Percentiles rank a stretch among this genome's conserved stretches.
These are phyloP conservation scores for Pisolithus microcarpus DNA, from an alignment of 768 basidiomycete genomes.

Conservation along the genomic window DNA sequence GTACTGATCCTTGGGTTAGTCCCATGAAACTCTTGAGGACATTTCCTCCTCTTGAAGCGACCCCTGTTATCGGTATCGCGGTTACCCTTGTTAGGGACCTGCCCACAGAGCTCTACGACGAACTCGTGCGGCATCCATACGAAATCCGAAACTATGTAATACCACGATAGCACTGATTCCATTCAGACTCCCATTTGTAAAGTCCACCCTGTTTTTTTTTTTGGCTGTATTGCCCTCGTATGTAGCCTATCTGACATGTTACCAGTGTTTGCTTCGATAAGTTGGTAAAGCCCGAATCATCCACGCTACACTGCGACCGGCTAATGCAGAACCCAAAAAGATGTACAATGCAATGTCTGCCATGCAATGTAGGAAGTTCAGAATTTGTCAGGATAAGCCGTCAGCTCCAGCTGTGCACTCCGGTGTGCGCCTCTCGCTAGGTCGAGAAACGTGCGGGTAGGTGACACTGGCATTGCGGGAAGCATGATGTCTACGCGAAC, in stretches of 20 bases:
- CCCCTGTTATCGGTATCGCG: constrained; percentile 85
- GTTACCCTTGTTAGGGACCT: constrained; percentile 92
- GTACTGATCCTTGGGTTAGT: constrained; percentile 33
- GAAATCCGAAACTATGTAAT: constrained; percentile 32
- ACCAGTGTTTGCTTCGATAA: too few species aligned
- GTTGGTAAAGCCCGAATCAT: too few species aligned
- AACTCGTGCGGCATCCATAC: constrained; percentile 83
- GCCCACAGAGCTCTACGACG: constrained; percentile 79
- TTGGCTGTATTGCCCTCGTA: constrained; percentile 3
- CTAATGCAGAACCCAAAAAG: too few species aligned
- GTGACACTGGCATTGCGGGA: too few species aligned
- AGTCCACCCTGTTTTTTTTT: constrained; percentile 1
- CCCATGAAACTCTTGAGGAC: constrained; percentile 93
- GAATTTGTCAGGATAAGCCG: too few species aligned
- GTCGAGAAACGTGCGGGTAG: too few species aligned
- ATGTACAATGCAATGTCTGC: too few species aligned
- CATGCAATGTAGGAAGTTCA: too few species aligned
- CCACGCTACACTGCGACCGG: too few species aligned
- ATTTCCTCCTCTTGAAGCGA: constrained; percentile 85
- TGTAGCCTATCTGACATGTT: constrained; percentile 20
- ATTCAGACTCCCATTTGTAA: constrained; percentile 8
- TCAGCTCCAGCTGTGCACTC: too few species aligned
- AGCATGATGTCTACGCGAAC: too few species aligned
- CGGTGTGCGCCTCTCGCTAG: too few species aligned
- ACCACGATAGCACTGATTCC: not conserved